A percentile compares a stretch with the other conserved stretches of the same genome.
phyloP scores from a whole-genome alignment of 805 yeast genomes.

The Ogataea methylovora region DNA sequence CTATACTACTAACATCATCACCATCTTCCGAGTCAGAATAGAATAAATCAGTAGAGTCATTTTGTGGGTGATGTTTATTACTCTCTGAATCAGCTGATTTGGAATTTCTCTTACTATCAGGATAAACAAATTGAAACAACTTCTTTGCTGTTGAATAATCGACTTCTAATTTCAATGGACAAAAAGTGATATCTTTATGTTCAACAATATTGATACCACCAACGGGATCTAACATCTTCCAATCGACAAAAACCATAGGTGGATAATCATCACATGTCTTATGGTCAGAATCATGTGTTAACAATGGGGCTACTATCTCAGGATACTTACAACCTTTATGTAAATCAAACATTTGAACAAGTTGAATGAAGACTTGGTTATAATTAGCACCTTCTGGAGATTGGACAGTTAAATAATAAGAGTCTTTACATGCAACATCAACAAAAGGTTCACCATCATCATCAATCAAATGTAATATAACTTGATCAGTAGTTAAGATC shows the following conservation, averaged over 20 bases:
- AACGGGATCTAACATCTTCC: slow-evolving; percentile 52
- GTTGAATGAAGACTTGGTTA: slow-evolving; percentile 53
- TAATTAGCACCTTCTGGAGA: slow-evolving; percentile 62
- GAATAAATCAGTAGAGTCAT: neutral
- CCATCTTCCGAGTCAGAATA: neutral
- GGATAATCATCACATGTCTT: slow-evolving; percentile 15
- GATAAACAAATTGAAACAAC: slow-evolving; percentile 31
- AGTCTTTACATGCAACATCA: slow-evolving; percentile 61
- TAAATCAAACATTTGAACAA: slow-evolving; percentile 68
- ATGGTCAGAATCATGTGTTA: slow-evolving; percentile 6
- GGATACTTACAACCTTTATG: slow-evolving; percentile 53
- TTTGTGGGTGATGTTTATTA: neutral
- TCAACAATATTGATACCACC: slow-evolving; percentile 59
- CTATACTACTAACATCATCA: neutral
- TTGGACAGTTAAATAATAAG: slow-evolving; percentile 54
- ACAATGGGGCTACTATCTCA: slow-evolving; percentile 57
- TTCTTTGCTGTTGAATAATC: slow-evolving; percentile 47
- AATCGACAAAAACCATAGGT: slow-evolving; percentile 34
- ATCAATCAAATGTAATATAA: slow-evolving; percentile 63
- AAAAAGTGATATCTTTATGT: slow-evolving; percentile 38
- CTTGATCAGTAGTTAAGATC: slow-evolving; percentile 57
- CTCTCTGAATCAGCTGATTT: neutral
- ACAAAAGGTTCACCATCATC: slow-evolving; percentile 57
- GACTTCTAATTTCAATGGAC: slow-evolving; percentile 50
- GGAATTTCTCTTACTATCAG: slow-evolving; percentile 6